Percentiles rank a stretch among this genome's conserved stretches.
Conservation (phyloP, 176 grass and related monocot species). For the Triticum monococcum region DNA sequence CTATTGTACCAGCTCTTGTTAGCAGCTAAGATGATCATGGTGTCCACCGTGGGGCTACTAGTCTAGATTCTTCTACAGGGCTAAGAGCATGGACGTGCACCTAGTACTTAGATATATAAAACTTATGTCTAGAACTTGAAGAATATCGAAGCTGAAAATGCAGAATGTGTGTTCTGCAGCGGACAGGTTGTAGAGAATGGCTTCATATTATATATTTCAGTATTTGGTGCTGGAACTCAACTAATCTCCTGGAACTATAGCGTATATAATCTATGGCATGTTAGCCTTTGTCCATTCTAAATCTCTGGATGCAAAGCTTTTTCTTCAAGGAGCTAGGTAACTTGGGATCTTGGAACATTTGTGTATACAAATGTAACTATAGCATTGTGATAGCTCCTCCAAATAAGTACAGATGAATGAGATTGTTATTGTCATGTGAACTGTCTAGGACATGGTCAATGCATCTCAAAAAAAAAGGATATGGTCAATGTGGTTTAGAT, state of each 20-base stretch:
- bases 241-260: neutral
- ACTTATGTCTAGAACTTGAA: neutral
- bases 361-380: neutral
- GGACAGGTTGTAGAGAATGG: neutral
- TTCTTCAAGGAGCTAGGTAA: neutral
- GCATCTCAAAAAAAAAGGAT: too few species aligned
- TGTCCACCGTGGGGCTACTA: neutral
- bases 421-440: neutral
- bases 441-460: neutral
- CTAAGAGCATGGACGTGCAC: neutral
- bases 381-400: neutral
- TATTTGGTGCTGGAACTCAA: neutral
- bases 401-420: neutral
- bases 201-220: neutral
- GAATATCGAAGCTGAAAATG: constrained; percentile 1
- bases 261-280: neutral
- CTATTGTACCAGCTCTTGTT: neutral
- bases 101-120: neutral
- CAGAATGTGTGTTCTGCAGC: neutral
- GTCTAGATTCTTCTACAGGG: constrained; percentile 18
- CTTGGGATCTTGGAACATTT: neutral
- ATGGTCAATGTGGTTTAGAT: neutral
- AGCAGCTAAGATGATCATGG: constrained; percentile 8
- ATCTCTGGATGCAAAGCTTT: neutral
- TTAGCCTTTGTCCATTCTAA: neutral